Percentiles rank a stretch among this genome's conserved stretches.
Evolutionary conservation across 495 filamentous ascomycete genomes (phyloP).

Genomic region (Peziza echinospora): DNA sequence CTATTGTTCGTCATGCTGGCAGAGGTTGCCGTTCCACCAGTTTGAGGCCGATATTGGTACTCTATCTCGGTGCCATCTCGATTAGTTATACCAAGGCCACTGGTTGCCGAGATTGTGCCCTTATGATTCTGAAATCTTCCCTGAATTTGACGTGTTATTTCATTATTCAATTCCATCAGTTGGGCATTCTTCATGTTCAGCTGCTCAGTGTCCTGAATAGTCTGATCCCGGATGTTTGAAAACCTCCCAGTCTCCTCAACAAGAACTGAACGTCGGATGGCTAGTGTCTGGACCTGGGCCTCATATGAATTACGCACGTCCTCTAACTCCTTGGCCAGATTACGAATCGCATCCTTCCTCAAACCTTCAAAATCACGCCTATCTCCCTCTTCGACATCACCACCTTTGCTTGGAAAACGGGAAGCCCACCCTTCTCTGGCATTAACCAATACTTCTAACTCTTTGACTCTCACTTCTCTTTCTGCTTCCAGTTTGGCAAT

Average conservation of each 20-base stretch:
- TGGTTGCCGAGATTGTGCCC: slow-evolving; percentile 19
- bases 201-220: slow-evolving; percentile 85
- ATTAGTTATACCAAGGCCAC: slow-evolving; percentile 71
- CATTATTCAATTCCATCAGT: slow-evolving; percentile 80
- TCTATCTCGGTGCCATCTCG: slow-evolving; percentile 12
- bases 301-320: slow-evolving; percentile 60
- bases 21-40: not conserved
- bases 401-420: too few relatives aligned
- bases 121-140: slow-evolving; percentile 66
- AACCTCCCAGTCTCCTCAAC: slow-evolving; percentile 62
- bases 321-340: slow-evolving; percentile 73
- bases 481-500: slow-evolving; percentile 90
- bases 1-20: slow-evolving; percentile 18
- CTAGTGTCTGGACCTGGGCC: slow-evolving; percentile 60
- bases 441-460: slow-evolving; percentile 67
- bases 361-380: not conserved
- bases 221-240: slow-evolving; percentile 65
- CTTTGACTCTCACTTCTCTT: slow-evolving; percentile 81
- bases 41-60: slow-evolving; percentile 1
- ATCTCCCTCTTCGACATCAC: not conserved
- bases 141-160: slow-evolving; percentile 83
- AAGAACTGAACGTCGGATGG: slow-evolving; percentile 59
- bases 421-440: slow-evolving; percentile 41
- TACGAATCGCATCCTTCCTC: slow-evolving; percentile 43
- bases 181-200: slow-evolving; percentile 83